Evolutionary conservation across 768 basidiomycete genomes (phyloP).

Genomic region (Boletus patriciae): DNA sequence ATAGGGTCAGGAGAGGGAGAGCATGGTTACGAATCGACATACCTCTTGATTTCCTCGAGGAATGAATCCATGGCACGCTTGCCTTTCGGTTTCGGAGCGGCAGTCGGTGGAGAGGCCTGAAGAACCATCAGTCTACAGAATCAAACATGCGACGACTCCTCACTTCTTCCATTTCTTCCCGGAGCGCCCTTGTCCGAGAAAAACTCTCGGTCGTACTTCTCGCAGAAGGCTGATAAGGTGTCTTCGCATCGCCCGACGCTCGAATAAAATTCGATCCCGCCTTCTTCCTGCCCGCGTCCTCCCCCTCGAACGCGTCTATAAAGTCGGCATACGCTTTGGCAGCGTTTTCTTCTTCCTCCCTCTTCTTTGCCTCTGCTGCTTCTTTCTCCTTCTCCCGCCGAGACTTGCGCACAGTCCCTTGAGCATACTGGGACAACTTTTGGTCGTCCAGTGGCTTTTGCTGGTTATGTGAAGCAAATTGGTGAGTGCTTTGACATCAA

Average conservation of each 20-base stretch:
- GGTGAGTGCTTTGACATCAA: conserved; percentile 56
- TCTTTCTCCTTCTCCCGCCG: conserved; percentile 91
- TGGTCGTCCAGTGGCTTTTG: conserved; percentile 83
- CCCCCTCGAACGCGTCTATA: conserved; percentile 79
- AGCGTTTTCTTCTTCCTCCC: conserved; percentile 78
- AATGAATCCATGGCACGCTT: conserved; percentile 97
- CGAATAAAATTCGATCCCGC: conserved; percentile 61
- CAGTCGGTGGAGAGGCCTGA: conserved; percentile 58
- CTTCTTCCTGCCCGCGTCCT: conserved; percentile 51
- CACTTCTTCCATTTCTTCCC: conserved; percentile 35
- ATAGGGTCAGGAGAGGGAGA: background rate
- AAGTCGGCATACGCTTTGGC: conserved; percentile 83
- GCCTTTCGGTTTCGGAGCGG: conserved; percentile 76
- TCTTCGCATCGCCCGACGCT: conserved; percentile 44
- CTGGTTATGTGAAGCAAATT: conserved; percentile 55
- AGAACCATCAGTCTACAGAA: conserved; percentile 7
- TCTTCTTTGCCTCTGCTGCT: conserved; percentile 85
- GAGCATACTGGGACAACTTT: conserved; percentile 81
- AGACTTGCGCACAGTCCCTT: conserved; percentile 87
- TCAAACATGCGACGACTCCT: conserved; percentile 19
- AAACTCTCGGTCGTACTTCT: conserved; percentile 31
- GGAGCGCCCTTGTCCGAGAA: conserved; percentile 33
- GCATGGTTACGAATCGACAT: conserved; percentile 9
- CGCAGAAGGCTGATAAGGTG: conserved; percentile 44
- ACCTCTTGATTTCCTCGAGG: conserved; percentile 95